Conservation (phyloP, 129 eudicot genomes). For the Pittosporum tobira region DNA sequence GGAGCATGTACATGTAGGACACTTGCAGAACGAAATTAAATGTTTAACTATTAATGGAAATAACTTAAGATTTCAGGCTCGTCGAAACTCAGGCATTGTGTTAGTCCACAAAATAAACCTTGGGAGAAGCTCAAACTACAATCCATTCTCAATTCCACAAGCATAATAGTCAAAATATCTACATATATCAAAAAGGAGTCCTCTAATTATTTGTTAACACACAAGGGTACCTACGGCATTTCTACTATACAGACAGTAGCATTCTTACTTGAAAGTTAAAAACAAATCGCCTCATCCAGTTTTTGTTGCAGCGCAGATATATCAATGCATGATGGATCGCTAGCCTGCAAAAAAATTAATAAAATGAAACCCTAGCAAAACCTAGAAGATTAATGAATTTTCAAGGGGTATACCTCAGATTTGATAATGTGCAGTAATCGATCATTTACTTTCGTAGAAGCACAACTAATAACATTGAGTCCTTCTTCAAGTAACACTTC, state of each 20-base stretch:
- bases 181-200: too few species aligned
- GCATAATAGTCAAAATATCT: too few species aligned
- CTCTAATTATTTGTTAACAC: too few species aligned
- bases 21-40: too few species aligned
- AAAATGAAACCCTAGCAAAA: neutral
- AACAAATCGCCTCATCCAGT: neutral
- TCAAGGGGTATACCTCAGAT: conserved; percentile 31
- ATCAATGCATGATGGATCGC: conserved; percentile 16
- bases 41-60: too few species aligned
- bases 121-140: too few species aligned
- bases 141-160: too few species aligned
- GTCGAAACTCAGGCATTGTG: too few species aligned
- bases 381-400: neutral
- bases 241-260: neutral
- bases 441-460: conserved; percentile 32
- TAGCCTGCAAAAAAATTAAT: conserved; percentile 16
- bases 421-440: conserved; percentile 37
- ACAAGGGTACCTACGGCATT: neutral
- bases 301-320: conserved; percentile 25
- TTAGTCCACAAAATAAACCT: too few species aligned
- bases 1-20: too few species aligned
- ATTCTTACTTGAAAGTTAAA: neutral
- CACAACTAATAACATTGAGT: conserved; percentile 32
- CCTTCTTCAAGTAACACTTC: conserved; percentile 27
- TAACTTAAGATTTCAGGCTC: too few species aligned